A percentile compares a stretch with the other conserved stretches of the same genome.
Conservation (phyloP, 768 basidiomycete species). For the Clitopilus hobsonii region DNA sequence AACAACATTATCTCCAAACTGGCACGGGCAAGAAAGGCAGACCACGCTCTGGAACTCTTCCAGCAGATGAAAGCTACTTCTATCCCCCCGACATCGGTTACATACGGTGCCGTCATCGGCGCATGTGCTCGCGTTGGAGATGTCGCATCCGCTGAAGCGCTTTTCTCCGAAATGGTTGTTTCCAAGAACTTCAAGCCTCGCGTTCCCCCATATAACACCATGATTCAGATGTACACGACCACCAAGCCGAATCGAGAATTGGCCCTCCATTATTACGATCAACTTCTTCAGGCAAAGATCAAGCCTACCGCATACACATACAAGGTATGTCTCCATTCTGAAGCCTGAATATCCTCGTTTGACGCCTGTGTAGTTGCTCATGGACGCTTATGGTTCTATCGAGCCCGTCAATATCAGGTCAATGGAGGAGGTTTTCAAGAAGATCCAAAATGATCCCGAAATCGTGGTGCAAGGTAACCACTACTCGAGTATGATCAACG, state of each 20-base stretch:
- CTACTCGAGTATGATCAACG: slow-evolving; percentile 84
- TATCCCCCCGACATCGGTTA: slow-evolving; percentile 74
- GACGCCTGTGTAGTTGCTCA: slow-evolving; percentile 61
- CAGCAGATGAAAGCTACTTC: slow-evolving; percentile 71
- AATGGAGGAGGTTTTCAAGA: slow-evolving; percentile 68
- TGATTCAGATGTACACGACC: slow-evolving; percentile 95
- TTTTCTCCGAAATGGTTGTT: slow-evolving; percentile 82
- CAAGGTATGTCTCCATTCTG: slow-evolving; percentile 55
- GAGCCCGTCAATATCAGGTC: slow-evolving; percentile 72
- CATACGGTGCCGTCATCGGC: slow-evolving; percentile 91
- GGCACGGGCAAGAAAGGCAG: slow-evolving; percentile 90
- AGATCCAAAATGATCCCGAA: slow-evolving; percentile 41
- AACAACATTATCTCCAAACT: slow-evolving; percentile 98
- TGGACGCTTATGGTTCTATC: slow-evolving; percentile 84
- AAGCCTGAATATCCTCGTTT: slow-evolving; percentile 1
- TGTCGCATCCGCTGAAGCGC: slow-evolving; percentile 66
- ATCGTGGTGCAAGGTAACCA: slow-evolving; percentile 43
- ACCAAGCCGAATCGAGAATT: slow-evolving; percentile 84
- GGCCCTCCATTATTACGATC: slow-evolving; percentile 71
- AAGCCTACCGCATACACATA: slow-evolving; percentile 88
- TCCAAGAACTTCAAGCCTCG: slow-evolving; percentile 77
- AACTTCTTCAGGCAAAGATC: slow-evolving; percentile 57
- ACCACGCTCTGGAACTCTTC: slow-evolving; percentile 84
- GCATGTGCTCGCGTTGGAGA: slow-evolving; percentile 95
- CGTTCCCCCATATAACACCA: slow-evolving; percentile 95